Conservation (phyloP, 2,329 filamentous ascomycete genomes). For the Aspergillus bombycis region DNA sequence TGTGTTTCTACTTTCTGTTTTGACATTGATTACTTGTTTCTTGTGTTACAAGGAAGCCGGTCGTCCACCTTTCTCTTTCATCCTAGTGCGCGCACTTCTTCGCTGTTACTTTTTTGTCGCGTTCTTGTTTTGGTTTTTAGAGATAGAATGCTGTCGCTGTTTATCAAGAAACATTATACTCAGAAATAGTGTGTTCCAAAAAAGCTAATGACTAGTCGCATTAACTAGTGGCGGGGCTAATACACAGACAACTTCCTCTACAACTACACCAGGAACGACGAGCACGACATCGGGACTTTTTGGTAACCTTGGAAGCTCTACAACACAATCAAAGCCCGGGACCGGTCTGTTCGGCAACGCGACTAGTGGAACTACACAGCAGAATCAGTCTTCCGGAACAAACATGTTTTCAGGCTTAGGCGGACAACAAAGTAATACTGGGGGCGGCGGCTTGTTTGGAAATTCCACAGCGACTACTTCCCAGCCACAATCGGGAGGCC, state of each 20-base stretch:
- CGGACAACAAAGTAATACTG: constrained; percentile 28
- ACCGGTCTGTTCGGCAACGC: constrained; percentile 37
- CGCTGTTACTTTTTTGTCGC: background rate
- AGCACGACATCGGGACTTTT: constrained; percentile 35
- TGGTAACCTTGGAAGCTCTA: constrained; percentile 29
- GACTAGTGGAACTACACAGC: constrained; percentile 29
- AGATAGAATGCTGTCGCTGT: background rate
- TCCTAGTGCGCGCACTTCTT: background rate
- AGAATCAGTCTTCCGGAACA: constrained; percentile 32
- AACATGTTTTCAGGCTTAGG: constrained; percentile 37
- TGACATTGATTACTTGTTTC: background rate
- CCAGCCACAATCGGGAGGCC: constrained; percentile 33
- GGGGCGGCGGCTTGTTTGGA: constrained; percentile 36
- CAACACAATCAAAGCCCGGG: constrained; percentile 36
- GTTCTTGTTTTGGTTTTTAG: background rate
- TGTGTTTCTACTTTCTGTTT: background rate
- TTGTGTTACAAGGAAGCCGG: too few species aligned
- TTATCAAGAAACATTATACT: background rate
- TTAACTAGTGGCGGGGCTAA: constrained; percentile 30
- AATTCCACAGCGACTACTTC: constrained; percentile 29
- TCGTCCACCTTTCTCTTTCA: background rate
- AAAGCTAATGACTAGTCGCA: constrained; percentile 11
- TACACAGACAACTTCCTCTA: constrained; percentile 32
- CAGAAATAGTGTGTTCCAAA: background rate
- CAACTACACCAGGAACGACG: constrained; percentile 31